Conservation (phyloP, 208 protist species). For the Borovskyia barvae region DNA sequence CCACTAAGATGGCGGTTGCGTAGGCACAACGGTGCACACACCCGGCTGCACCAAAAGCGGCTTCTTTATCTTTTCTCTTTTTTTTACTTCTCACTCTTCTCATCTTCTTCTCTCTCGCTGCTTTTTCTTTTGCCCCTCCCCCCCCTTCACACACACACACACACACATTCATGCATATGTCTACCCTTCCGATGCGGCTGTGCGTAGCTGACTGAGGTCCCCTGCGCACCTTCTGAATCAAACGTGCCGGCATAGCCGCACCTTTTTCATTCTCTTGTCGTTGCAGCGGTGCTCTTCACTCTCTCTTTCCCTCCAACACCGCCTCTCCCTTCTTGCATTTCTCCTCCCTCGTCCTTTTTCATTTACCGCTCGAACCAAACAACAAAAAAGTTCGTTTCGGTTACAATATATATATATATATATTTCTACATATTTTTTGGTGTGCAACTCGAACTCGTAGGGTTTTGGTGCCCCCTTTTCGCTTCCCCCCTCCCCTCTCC, state of each 20-base stretch:
- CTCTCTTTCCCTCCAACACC: neutral
- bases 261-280: too few species aligned
- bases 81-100: constrained; percentile 2
- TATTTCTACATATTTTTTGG: neutral
- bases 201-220: too few species aligned
- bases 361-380: neutral
- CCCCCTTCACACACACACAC: neutral
- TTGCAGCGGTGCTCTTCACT: neutral
- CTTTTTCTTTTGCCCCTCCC: neutral
- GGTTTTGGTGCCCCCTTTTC: neutral
- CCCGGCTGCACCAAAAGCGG: too few species aligned
- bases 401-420: neutral
- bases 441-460: neutral
- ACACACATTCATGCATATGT: too few species aligned
- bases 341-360: constrained; percentile 1
- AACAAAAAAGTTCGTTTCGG: neutral
- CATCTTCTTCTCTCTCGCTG: neutral
- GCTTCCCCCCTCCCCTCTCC: neutral
- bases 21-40: too few species aligned
- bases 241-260: too few species aligned
- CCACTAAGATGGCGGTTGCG: too few species aligned
- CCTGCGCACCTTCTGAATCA: too few species aligned
- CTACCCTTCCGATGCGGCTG: too few species aligned
- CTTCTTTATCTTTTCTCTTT: neutral
- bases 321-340: neutral